phyloP scores from a whole-genome alignment of 371 early-diverging fungal genomes.

The Mucor lusitanicus region DNA sequence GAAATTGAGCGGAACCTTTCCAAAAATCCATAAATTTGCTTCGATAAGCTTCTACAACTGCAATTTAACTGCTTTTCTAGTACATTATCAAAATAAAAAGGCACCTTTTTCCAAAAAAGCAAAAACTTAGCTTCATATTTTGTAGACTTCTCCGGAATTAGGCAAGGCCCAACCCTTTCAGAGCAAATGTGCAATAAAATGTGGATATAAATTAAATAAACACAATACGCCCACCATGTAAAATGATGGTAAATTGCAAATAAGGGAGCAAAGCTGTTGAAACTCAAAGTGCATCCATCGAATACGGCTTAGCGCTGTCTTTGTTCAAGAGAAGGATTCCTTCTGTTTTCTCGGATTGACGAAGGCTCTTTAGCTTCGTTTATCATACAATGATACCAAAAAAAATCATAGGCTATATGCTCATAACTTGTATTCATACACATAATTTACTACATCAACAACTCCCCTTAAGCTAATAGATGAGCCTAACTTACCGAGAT shows the following conservation, averaged over 20 bases:
- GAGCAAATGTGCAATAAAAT: too few species aligned
- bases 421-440: not conserved
- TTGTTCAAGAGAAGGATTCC: too few species aligned
- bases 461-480: not conserved
- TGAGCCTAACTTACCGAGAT: not conserved
- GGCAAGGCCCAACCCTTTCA: too few species aligned
- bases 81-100: not conserved
- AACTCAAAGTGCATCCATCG: not conserved
- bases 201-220: not conserved
- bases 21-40: not conserved
- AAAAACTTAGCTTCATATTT: not conserved
- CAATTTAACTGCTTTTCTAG: not conserved
- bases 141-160: not conserved
- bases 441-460: not conserved
- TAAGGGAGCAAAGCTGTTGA: not conserved
- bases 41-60: not conserved
- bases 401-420: not conserved
- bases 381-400: not conserved
- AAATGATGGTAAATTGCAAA: not conserved
- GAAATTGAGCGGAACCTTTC: too few species aligned
- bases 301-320: too few species aligned
- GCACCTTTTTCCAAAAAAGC: not conserved
- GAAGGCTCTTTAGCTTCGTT: too few species aligned
- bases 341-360: too few species aligned
- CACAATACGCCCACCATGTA: not conserved